These are phyloP conservation scores for Coemansia sp. DNA, from an alignment of 192 early-diverging fungal species.

Conservation along the genomic window DNA sequence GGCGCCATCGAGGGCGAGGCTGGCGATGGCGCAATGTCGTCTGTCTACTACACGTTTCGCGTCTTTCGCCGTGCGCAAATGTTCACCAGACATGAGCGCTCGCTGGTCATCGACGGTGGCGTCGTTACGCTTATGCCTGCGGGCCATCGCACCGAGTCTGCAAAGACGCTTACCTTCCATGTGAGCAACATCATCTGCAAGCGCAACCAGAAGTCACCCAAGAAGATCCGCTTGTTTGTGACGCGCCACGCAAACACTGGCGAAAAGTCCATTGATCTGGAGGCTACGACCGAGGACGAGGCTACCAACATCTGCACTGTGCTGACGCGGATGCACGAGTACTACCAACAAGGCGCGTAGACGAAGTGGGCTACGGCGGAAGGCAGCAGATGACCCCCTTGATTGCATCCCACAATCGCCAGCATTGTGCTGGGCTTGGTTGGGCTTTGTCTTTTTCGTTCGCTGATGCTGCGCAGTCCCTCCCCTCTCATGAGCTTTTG, in stretches of 20 bases:
- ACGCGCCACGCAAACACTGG: slow-evolving; percentile 59
- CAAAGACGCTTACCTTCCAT: slow-evolving; percentile 78
- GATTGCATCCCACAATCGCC: slow-evolving; percentile 1
- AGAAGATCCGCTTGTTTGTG: slow-evolving; percentile 70
- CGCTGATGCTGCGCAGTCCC: no score
- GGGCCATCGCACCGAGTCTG: slow-evolving; percentile 80
- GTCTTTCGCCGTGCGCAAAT: slow-evolving; percentile 85
- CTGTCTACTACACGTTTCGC: slow-evolving; percentile 73
- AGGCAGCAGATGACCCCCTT: no score
- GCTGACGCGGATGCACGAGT: slow-evolving; percentile 31
- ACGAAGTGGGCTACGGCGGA: no score
- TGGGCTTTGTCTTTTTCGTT: background rate
- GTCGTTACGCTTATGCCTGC: slow-evolving; percentile 88
- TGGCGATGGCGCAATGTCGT: slow-evolving; percentile 10
- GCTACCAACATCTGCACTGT: slow-evolving; percentile 47
- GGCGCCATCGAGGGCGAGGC: slow-evolving; percentile 4
- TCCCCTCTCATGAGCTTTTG: no score
- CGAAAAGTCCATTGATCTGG: slow-evolving; percentile 79
- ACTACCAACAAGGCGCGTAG: slow-evolving; percentile 11
- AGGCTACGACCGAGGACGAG: slow-evolving; percentile 68
- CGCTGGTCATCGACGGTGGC: slow-evolving; percentile 94
- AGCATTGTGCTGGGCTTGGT: background rate
- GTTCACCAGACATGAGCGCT: slow-evolving; percentile 82
- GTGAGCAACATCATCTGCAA: slow-evolving; percentile 71
- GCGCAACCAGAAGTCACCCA: slow-evolving; percentile 67